Evolutionary conservation across 495 filamentous ascomycete genomes (phyloP), one percentile per base, ranked within the genome.

Genomic region (Aspergillus bridgeri): DNA sequence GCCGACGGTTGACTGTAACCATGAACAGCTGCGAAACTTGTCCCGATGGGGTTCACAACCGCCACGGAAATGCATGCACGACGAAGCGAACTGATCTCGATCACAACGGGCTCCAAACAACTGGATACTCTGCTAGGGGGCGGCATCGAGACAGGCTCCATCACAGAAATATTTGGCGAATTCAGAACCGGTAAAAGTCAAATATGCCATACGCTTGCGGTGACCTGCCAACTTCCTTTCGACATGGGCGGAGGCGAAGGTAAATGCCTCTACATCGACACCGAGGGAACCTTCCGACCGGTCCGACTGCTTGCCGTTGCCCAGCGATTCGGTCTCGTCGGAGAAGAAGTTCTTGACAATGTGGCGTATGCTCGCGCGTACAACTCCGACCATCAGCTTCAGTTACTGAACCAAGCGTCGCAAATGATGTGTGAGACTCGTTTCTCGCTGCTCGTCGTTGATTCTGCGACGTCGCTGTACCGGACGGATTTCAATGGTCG

Each of bases 41-140:
- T 98, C 0, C 94, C 94, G 0, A 96, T 98, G 91, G 94, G 94
- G 9, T 98, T 98, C 68, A 98, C 94, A 6, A 98, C 94, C 0
- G 94, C 94, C n/a, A 98, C 94, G 0, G 94, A 98, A 75, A 98
- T 98, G 95, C 94, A 98, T 65, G 90, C 90, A 48, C 86, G 94
- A 57, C 86, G 94, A 69, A 96, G 90, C 69, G 94, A 98, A 69
- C 81, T 98, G 51, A 98, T 98, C 59, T 98, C 92, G 5, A 92
- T 98, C 59, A 97, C 95, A 11, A 98, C 94, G 0, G 94, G 94
- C 24, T 97, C 93, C 7, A 98, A 98, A 74, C 89, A 96, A 62
- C 82, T 98, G 11, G 94, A 98, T 65, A 98, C 95, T 44, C 81
- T 98, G 21, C 82, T 98, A 8, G 94, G 93, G 23, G 94, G 94